Base-by-base conservation (phyloP, 1,284 basidiomycete genomes). In the Melampsora americana region DNA sequence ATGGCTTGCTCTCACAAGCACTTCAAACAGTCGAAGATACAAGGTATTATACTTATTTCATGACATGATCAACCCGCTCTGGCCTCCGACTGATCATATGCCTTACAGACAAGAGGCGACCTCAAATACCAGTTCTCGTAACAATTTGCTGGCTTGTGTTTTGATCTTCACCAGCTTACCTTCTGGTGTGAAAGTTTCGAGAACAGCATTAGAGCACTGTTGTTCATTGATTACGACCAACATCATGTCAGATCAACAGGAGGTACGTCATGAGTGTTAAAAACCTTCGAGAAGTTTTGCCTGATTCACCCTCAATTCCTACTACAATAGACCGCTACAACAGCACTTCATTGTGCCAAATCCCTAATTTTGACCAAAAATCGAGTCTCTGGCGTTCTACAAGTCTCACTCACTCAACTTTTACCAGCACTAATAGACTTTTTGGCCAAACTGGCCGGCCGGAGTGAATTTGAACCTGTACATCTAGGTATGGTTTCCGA, bases 11-110 rank as follows among this genome's bases (percentile, higher is more conserved):
- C 12, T 94, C 92, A 0, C 87, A 90, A 1, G 93, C 92, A 81
- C 83, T 99, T 50, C 85, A 90, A 69, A 92, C 94, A 80, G 86
- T 97, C 28, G 93, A 97, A 79, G 92, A 91, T 78, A 92, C 96
- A 89, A 88, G 92, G 92, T 93, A 72, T 78, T 88, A 18, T 53
- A 20, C 53, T n/a, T 20, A 48, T 48, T 28, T n/a, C 23, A 11
- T 7, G 9, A n/a, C 23, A 62, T 53, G n/a, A n/a, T n/a, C n/a
- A n/a, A 53, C 50, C 7, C 50, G 1, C 23, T 18, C 50, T 11
- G 16, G 18, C 7, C 6, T 5, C 6, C 6, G 16, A 14, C 50
- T 53, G 50, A 53, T 18, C 7, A 53, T 53, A 20, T 53, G 50
- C 23, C 7, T 6, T 53, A 53, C 50, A 26, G 23, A 18, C 50